Percentiles rank a stretch among this genome's conserved stretches.
These are phyloP conservation scores for Glebionis coronaria DNA, from an alignment of 129 eudicot species.

Conservation along the genomic window DNA sequence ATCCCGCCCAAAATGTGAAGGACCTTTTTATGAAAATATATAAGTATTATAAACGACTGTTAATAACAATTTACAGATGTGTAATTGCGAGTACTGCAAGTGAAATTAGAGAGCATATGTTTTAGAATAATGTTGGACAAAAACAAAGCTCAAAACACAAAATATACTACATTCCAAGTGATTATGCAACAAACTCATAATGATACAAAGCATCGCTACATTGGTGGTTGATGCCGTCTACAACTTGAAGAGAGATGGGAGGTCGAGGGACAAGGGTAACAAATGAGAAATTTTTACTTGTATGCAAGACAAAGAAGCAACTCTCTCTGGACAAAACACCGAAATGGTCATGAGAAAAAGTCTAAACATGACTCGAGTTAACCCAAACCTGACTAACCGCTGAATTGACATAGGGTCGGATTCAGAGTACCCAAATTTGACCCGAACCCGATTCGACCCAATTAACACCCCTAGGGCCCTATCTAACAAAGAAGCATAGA, in stretches of 20 bases:
- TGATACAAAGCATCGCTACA: neutral
- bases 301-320: slow-evolving; percentile 1
- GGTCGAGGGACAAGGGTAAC: neutral
- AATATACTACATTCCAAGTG: neutral
- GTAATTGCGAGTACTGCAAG: too few relatives aligned
- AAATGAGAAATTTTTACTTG: slow-evolving; percentile 7
- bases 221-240: slow-evolving; percentile 9
- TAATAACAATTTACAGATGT: too few relatives aligned
- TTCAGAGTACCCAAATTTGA: too few relatives aligned
- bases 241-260: neutral
- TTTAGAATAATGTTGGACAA: neutral
- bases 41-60: too few relatives aligned
- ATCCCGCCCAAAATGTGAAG: too few relatives aligned
- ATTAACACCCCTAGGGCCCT: too few relatives aligned
- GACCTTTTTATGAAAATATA: too few relatives aligned
- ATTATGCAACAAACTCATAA: neutral
- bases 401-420: too few relatives aligned
- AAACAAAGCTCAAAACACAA: neutral
- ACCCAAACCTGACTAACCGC: too few relatives aligned
- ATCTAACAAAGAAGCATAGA: too few relatives aligned
- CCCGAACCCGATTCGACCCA: too few relatives aligned
- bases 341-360: neutral
- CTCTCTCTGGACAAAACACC: neutral
- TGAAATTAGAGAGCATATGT: too few relatives aligned
- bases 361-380: neutral